Base-by-base conservation (phyloP, 768 basidiomycete species). In the Grammothele lineata region DNA sequence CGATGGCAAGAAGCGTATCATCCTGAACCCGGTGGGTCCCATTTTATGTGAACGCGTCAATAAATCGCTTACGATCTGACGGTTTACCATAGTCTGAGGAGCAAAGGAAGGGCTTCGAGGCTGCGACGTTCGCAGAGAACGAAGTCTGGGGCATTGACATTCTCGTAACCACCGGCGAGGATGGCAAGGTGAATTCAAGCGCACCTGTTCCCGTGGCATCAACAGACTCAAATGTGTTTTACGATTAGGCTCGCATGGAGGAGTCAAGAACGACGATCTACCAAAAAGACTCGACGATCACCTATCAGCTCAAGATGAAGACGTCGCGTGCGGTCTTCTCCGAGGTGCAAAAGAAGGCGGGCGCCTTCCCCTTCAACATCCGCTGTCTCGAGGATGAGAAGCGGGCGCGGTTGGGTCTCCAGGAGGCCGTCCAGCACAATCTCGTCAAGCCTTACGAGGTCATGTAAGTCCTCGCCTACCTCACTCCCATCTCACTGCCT, bases 281-380 rank as follows among this genome's bases (percentile, higher is more conserved):
- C 77, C 93, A 96, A 66, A 80, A 89, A 47, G 90, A 92, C 58
- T 79, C 84, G 19, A 70, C 78, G 6, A 80, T 91, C 49, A 94
- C 89, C 33, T 98, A 98, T 70, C 90, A 92, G 65, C 77, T 98
- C 62, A 98, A 98, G 75, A 86, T 95, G 83, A 97, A 95, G 75
- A 95, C 88, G 54, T 94, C 93, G 36, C 87, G 95, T 53, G 80
- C 86, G n/a, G 86, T 95, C 34, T 98, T 97, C 72, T 88, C 89
- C 40, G 95, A 98, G 68, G 90, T 97, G 59, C 90, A 94, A 70
- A 94, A 92, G 76, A 98, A 97, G 69, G 91, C 96, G 34, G 95
- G 95, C 21, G 78, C 92, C 4, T 98, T 99, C 82, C 95, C 96
- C 26, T 97, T 99, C 77, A 97, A 94, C 59, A 79, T 99, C 53